phyloP scores from a whole-genome alignment of 163 green algal species.

The Chlorella variabilis region DNA sequence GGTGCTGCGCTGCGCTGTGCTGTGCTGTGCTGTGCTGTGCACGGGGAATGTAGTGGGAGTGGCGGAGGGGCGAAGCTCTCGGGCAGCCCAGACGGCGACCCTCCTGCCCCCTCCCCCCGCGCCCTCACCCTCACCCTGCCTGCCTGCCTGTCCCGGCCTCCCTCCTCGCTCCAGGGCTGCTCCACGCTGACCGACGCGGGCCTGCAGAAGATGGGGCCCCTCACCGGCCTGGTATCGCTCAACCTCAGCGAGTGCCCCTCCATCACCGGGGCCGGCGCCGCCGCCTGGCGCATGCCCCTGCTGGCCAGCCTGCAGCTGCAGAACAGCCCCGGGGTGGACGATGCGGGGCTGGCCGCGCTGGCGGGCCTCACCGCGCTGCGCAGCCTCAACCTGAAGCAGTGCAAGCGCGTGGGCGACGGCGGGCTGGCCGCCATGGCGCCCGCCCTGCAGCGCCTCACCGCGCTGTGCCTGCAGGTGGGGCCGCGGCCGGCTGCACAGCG shows the following conservation, averaged over 20 bases:
- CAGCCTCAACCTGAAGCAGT: conserved; percentile 61
- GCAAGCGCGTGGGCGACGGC: conserved; percentile 48
- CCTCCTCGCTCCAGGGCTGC: conserved; percentile 34
- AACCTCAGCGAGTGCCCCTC: conserved; percentile 57
- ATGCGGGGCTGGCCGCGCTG: conserved; percentile 30
- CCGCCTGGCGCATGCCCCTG: conserved; percentile 27
- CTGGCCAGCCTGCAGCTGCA: conserved; percentile 54
- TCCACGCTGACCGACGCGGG: conserved; percentile 48
- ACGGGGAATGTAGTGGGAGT: no score
- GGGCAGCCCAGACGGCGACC: no score
- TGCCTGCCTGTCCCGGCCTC: no score
- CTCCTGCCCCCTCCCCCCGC: no score
- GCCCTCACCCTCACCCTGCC: no score
- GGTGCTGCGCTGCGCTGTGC: neutral
- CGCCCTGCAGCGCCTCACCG: conserved; percentile 25
- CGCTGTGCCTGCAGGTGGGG: conserved; percentile 36
- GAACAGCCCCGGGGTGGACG: conserved; percentile 42
- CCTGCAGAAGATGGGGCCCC: conserved; percentile 37
- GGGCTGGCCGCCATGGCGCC: conserved; percentile 43
- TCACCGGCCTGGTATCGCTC: conserved; percentile 43
- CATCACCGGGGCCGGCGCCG: conserved; percentile 52
- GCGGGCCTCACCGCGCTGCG: neutral
- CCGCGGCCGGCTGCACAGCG: neutral
- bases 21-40: no score
- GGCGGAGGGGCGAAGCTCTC: no score